Evolutionary conservation across 2,329 filamentous ascomycete species (phyloP).

Genomic region (Trichoderma oligosporum): DNA sequence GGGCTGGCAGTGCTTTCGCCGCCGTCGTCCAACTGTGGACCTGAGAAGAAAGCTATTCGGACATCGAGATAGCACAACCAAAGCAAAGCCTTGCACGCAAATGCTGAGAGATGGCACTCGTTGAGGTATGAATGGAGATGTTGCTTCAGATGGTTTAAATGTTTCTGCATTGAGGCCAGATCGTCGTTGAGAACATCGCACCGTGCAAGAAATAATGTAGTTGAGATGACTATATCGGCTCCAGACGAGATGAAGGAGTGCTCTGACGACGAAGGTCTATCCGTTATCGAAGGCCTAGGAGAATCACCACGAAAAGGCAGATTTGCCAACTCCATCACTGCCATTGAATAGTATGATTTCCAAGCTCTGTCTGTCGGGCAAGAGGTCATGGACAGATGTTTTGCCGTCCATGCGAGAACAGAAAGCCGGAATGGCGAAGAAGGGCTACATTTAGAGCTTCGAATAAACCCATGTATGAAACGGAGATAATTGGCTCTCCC

Average conservation of each 20-base stretch:
- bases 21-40: not conserved
- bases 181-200: not conserved
- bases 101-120: not conserved
- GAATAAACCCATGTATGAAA: constrained; percentile 1
- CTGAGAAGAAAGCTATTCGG: not conserved
- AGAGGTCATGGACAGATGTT: not conserved
- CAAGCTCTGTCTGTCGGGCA: not conserved
- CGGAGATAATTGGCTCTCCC: constrained; percentile 11
- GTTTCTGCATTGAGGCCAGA: not conserved
- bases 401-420: constrained; percentile 9
- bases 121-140: not conserved
- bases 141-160: not conserved
- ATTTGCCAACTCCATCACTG: too few relatives aligned
- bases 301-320: too few relatives aligned
- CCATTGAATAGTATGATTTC: not conserved
- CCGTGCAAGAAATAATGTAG: not conserved
- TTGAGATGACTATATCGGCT: not conserved
- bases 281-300: not conserved
- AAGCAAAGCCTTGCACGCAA: not conserved
- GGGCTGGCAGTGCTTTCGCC: not conserved
- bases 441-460: not conserved
- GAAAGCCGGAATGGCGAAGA: not conserved
- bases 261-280: not conserved
- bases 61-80: constrained; percentile 7
- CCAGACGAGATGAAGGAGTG: not conserved